A percentile compares a stretch with the other conserved stretches of the same genome.
Conservation (phyloP, 2,329 filamentous ascomycete species). For the Fusarium sp. region DNA sequence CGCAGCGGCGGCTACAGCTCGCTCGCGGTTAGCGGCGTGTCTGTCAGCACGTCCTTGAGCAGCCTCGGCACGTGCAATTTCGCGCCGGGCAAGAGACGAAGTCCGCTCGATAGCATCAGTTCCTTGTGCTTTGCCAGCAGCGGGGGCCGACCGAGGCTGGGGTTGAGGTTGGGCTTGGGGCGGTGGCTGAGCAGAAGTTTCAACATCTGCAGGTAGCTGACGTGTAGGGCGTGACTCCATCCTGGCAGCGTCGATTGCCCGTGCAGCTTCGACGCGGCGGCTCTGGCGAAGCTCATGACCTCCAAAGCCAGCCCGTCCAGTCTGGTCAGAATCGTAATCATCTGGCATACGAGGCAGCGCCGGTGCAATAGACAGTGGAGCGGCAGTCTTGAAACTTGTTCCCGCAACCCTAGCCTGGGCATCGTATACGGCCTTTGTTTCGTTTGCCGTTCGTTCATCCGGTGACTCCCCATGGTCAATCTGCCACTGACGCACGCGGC, state of each 20-base stretch:
- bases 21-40: slow-evolving; percentile 58
- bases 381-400: slow-evolving; percentile 44
- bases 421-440: slow-evolving; percentile 63
- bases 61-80: slow-evolving; percentile 64
- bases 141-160: slow-evolving; percentile 22
- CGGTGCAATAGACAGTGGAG: slow-evolving; percentile 42
- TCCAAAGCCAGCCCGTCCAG: slow-evolving; percentile 37
- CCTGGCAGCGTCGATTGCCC: slow-evolving; percentile 31
- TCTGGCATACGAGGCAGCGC: slow-evolving; percentile 37
- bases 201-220: slow-evolving; percentile 41
- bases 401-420: slow-evolving; percentile 59
- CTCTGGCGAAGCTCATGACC: slow-evolving; percentile 58
- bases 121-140: slow-evolving; percentile 38
- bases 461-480: slow-evolving; percentile 65
- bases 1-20: slow-evolving; percentile 49
- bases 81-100: slow-evolving; percentile 62
- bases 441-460: slow-evolving; percentile 62
- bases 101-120: slow-evolving; percentile 59
- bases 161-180: slow-evolving; percentile 11
- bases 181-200: slow-evolving; percentile 35
- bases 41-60: slow-evolving; percentile 64
- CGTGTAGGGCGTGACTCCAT: slow-evolving; percentile 43
- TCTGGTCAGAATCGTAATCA: slow-evolving; percentile 29
- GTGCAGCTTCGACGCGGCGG: slow-evolving; percentile 54
- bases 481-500: slow-evolving; percentile 70